phyloP scores from a whole-genome alignment of 192 early-diverging fungal genomes.

The Backusella luteola region DNA sequence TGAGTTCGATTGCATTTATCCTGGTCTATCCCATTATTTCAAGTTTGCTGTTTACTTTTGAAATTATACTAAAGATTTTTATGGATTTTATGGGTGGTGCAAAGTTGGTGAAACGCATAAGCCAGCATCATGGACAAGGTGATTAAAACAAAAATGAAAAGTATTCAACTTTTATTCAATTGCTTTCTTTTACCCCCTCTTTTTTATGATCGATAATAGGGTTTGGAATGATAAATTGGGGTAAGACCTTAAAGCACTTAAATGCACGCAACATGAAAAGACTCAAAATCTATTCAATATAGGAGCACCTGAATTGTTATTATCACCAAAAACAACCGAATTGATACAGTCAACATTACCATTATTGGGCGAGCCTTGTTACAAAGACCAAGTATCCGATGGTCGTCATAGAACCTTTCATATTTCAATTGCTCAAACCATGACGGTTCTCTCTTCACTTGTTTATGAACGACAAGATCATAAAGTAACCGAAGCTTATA shows the following conservation, averaged over 20 bases:
- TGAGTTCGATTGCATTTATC: conserved; percentile 31
- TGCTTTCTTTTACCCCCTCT: not conserved
- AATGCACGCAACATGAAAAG: not conserved
- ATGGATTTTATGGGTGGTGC: conserved; percentile 30
- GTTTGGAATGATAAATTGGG: conserved; percentile 40
- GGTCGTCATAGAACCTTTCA: conserved; percentile 28
- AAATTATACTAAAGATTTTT: conserved; percentile 31
- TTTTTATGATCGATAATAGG: conserved; percentile 9
- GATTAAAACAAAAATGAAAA: not conserved
- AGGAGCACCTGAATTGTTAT: conserved; percentile 27
- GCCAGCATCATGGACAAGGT: conserved; percentile 31
- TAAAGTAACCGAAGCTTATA: conserved; percentile 38
- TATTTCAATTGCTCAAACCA: conserved; percentile 38
- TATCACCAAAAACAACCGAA: conserved; percentile 1
- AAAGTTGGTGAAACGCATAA: conserved; percentile 13
- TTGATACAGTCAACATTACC: conserved; percentile 20
- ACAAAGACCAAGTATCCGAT: not conserved
- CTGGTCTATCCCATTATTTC: conserved; percentile 30
- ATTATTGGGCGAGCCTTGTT: not conserved
- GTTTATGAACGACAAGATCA: conserved; percentile 48
- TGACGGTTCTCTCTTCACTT: conserved; percentile 44
- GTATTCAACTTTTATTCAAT: not conserved
- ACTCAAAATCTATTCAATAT: not conserved
- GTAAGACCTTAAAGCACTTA: conserved; percentile 15
- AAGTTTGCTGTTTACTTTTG: conserved; percentile 23